phyloP scores from a whole-genome alignment of 192 early-diverging fungal genomes.

The Jimgerdemannia lactiflua region DNA sequence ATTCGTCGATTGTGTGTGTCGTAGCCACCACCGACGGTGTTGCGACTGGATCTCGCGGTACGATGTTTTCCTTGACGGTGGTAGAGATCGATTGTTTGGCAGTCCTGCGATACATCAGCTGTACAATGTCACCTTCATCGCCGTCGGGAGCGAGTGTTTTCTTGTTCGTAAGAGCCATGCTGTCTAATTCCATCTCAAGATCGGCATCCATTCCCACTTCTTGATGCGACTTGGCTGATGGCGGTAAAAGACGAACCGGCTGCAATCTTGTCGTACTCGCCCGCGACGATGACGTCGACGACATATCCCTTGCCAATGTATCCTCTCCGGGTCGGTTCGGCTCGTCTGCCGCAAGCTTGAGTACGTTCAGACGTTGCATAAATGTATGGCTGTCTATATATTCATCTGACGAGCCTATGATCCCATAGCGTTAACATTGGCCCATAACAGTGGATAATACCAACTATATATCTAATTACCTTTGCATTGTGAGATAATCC shows the following conservation, averaged over 20 bases:
- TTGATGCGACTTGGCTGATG: neutral
- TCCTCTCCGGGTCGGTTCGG: neutral
- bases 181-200: neutral
- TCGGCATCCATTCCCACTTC: neutral
- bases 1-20: neutral
- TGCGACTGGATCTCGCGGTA: neutral
- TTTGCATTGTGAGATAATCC: conserved; percentile 2
- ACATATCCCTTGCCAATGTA: neutral
- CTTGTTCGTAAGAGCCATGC: neutral
- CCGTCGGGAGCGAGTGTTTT: neutral
- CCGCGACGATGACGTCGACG: too few species aligned
- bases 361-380: neutral
- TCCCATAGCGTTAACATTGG: too few species aligned
- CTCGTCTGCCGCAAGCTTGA: neutral
- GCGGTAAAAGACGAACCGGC: neutral
- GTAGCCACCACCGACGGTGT: neutral
- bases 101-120: neutral
- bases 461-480: neutral
- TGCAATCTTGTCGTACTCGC: neutral
- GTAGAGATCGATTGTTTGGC: neutral
- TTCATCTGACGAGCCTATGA: neutral
- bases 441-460: neutral
- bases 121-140: neutral
- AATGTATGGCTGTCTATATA: neutral
- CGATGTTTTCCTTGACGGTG: neutral